Base-by-base conservation (phyloP, 495 filamentous ascomycete species). In the Tuber indicum region DNA sequence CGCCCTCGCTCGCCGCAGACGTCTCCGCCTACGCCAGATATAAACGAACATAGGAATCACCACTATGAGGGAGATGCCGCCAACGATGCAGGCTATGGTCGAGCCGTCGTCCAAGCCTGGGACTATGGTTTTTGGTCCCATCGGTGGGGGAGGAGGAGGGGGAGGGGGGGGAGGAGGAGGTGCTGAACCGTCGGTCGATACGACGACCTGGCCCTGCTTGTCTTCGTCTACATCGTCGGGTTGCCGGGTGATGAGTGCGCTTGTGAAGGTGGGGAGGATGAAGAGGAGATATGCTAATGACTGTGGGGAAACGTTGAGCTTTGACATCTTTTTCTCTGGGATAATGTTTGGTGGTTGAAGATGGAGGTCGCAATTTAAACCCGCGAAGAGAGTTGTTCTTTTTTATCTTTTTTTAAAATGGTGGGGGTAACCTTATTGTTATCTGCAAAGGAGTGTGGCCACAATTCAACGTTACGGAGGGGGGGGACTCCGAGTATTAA, bases 31-130 rank as follows among this genome's bases (percentile, higher is more conserved):
- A 19, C 45, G 70, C 78, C 78, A 80, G 32, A 80, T 74, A 14
- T 80, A 80, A 10, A 70, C 78, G 19, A 80, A 76, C 78, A 80
- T 80, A 16, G 74, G 74, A 44, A 80, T 42, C 0, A 72, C 71
- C 21, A 79, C 23, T 2, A 75, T 45, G 0, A 80, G 47, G 1
- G 77, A 80, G 21, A 72, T 70, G 14, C 79, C 26, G 7, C 71
- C 78, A 43, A 80, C 78, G 46, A 74, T 36, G 43, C 75, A 70
- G 7, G 76, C 71, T n/a, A 80, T 76, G 21, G 78, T 69, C 8
- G 44, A 73, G 26, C 74, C 10, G 71, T 73, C 71, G 8, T 71
- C 70, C 62, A 49, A 76, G 58, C 71, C 71, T 2, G 75, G 43
- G 19, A 79, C 21, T 66, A 66, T 66, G 7, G 58, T 16, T 66